Evolutionary conservation across 805 yeast genomes (phyloP), one percentile per base, ranked within the genome.

Genomic region (Cyberlindnera sargentensis): DNA sequence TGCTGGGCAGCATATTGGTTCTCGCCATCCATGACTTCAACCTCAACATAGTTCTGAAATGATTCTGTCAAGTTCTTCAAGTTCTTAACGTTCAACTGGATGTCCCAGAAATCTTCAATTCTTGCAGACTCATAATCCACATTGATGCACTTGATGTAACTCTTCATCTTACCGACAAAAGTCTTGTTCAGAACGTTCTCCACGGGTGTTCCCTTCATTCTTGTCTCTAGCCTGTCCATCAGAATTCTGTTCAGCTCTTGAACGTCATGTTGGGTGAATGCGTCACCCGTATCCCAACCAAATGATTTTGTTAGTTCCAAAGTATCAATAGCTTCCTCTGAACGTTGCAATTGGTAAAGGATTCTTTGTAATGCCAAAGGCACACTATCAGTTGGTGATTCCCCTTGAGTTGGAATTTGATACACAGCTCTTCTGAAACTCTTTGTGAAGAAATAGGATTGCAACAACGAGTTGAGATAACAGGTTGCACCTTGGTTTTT

Each of bases 401-500:
- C 81, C 40, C 69, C 70, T 27, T 77, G 78, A 0, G 96, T 84
- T 2, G 98, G 98, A 43, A 93, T 90, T 54, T 82, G 81, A 60
- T 87, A 91, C 3, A 93, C 98, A 44, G 89, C 76, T 55, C 80
- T 79, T 49, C 97, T 74, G 65, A 93, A 93, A 29, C 70, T 68
- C 49, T 79, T 80, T 1, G 99, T 93, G 58, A 87, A 87, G 61
- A 73, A 93, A 53, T 93, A 84, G 8, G 96, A 85, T 63, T 93
- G 99, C 42, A 93, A 65, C 46, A 93, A 71, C 0, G 98, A 91
- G 62, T 93, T 93, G 59, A 93, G 75, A 64, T 93, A 93, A 63
- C 99, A 93, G 0, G 99, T 93, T 2, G 99, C 99, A 49, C 99
- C 99, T 67, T 93, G 99, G 58, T 93, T 93, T 51, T 79, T 82